Evolutionary conservation across 2,329 filamentous ascomycete genomes (phyloP).

Genomic region (Trichoderma sp.): DNA sequence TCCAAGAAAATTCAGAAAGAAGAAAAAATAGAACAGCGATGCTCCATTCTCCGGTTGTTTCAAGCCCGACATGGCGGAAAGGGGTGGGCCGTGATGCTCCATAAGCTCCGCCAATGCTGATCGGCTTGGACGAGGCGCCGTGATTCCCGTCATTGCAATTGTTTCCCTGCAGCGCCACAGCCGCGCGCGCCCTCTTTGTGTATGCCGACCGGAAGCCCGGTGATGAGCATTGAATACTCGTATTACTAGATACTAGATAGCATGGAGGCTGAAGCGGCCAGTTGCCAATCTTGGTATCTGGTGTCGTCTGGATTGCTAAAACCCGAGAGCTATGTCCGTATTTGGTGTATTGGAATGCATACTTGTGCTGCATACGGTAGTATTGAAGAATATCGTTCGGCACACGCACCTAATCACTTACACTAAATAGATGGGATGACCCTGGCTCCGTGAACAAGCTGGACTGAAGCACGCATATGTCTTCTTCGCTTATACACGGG

Average conservation of each 20-base stretch:
- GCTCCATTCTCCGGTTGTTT: background rate
- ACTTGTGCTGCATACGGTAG: background rate
- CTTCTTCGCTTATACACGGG: background rate
- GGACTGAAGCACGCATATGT: background rate
- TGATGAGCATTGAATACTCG: background rate
- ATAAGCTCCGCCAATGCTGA: constrained; percentile 2
- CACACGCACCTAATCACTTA: background rate
- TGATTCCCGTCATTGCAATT: background rate
- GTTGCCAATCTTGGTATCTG: background rate
- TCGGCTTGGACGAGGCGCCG: background rate
- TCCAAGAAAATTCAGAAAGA: no score
- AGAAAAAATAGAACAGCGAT: background rate
- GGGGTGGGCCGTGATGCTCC: background rate
- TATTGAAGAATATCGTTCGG: background rate
- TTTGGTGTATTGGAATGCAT: background rate
- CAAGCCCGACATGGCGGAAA: background rate
- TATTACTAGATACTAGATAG: background rate
- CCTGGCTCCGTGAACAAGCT: background rate
- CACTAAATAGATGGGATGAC: background rate
- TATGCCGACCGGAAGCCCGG: constrained; percentile 1
- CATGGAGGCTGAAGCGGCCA: background rate
- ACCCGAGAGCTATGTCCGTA: background rate
- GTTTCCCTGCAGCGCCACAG: background rate
- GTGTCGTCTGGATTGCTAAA: background rate
- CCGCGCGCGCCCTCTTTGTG: constrained; percentile 3